Base-by-base conservation (phyloP, 495 filamentous ascomycete genomes). In the Chaetomium fimeti region DNA sequence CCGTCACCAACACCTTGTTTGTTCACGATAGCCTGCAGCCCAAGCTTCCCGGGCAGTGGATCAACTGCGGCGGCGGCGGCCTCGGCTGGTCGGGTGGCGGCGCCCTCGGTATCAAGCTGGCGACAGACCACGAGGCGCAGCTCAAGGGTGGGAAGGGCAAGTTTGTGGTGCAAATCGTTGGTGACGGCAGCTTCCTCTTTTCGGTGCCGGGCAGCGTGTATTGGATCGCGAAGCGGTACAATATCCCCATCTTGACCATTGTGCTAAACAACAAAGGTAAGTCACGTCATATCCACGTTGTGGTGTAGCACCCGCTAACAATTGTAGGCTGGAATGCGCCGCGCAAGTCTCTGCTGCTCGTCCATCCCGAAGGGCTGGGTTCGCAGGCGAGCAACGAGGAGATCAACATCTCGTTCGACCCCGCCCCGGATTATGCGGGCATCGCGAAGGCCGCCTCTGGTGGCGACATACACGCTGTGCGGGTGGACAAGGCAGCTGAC, bases 41-140 rank as follows among this genome's bases (percentile, higher is more conserved):
- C 13, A 89, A 85, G 16, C 66, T 86, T 2, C 93, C 92, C 0
- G 90, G 92, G 6, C 87, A 86, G 9, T 94, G 91, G 88, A 87
- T 96, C 71, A 96, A 96, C 78, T 98, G 93, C 73, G 93, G 93
- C 16, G 93, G 93, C 38, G 93, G 93, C 42, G 93, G 93, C 4
- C 82, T 97, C 0, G 93, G 93, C 22, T 98, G 93, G 93, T 93
- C 89, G n/a, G 93, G 93, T 24, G 93, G 93, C 51, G 93, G 84
- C 61, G 86, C 90, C 2, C 76, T 96, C 4, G 93, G 93, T 18
- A 91, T 96, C 72, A 96, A 96, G 74, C 83, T 98, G 27, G 93
- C 92, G 6, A 83, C 86, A 0, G 88, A 92, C 59, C 75, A 74
- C 27, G 79, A 88, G 49, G 83, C 85, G 28, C 76, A 78, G 24